A percentile compares a stretch with the other conserved stretches of the same genome.
Conservation (phyloP, 2,329 filamentous ascomycete species). For the Nannizzia gypsea region DNA sequence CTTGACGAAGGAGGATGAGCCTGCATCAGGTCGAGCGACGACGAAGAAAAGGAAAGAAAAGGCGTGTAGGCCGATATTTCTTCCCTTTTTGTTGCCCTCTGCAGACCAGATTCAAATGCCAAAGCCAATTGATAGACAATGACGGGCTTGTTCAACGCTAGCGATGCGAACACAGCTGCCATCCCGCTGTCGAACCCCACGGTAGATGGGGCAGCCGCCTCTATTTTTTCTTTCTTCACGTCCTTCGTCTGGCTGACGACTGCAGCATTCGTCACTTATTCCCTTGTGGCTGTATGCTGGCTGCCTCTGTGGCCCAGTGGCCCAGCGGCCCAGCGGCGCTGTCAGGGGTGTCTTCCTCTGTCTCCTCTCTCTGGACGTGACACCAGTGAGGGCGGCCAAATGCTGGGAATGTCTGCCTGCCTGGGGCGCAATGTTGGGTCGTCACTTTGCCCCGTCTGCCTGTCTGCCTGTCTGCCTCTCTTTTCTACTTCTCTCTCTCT, state of each 20-base stretch:
- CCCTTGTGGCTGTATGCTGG: neutral
- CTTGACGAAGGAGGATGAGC: too few species aligned
- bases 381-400: neutral
- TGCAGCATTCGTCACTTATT: neutral
- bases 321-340: neutral
- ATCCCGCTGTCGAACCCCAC: neutral
- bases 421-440: neutral
- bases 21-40: too few species aligned
- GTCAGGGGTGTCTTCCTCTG: neutral
- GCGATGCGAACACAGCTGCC: neutral
- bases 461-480: neutral
- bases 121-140: neutral
- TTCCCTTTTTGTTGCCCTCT: neutral
- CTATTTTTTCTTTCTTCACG: neutral
- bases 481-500: neutral
- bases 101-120: neutral
- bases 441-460: neutral
- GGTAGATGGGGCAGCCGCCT: neutral
- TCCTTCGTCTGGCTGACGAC: neutral
- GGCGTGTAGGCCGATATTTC: neutral
- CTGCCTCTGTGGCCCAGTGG: neutral
- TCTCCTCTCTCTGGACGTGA: neutral
- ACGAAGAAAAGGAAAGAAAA: too few species aligned
- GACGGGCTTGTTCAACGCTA: neutral
- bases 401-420: neutral